Evolutionary conservation across 2,329 filamentous ascomycete genomes (phyloP).

Genomic region (Aspergillus thermomutatus): DNA sequence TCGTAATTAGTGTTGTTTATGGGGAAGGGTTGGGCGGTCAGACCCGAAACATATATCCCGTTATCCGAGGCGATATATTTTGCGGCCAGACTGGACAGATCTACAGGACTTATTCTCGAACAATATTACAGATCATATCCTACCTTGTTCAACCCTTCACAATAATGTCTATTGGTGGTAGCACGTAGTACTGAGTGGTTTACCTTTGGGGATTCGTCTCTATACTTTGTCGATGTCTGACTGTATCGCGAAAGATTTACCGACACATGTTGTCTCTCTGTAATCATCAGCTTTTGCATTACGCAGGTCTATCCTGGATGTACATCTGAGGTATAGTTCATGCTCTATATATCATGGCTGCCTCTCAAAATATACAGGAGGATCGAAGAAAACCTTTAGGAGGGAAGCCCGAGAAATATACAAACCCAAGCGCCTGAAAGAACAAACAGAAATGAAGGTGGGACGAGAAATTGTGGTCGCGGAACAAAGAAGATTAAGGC

Average conservation of each 20-base stretch:
- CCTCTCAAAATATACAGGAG: slow-evolving; percentile 11
- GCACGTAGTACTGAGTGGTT: background rate
- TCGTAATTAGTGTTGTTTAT: background rate
- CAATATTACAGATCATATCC: background rate
- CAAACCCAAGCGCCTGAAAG: slow-evolving; percentile 16
- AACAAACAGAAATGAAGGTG: slow-evolving; percentile 2
- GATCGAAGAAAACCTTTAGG: background rate
- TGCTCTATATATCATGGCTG: slow-evolving; percentile 14
- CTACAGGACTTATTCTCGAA: background rate
- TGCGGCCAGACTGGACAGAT: background rate
- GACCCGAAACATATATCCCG: background rate
- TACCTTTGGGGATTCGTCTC: background rate
- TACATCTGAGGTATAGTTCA: slow-evolving; percentile 3
- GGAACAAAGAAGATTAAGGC: slow-evolving; percentile 10
- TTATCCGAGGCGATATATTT: background rate
- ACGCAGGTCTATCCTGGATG: slow-evolving; percentile 4
- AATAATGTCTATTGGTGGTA: background rate
- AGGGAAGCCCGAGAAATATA: slow-evolving; percentile 12
- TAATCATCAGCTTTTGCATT: background rate
- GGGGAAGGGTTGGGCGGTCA: background rate
- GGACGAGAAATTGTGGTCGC: slow-evolving; percentile 11
- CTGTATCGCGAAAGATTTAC: background rate
- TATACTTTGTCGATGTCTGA: background rate
- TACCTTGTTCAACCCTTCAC: background rate
- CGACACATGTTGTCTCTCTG: background rate